Evolutionary conservation across 2,329 filamentous ascomycete genomes (phyloP).

Genomic region (Aureobasidium sp.): DNA sequence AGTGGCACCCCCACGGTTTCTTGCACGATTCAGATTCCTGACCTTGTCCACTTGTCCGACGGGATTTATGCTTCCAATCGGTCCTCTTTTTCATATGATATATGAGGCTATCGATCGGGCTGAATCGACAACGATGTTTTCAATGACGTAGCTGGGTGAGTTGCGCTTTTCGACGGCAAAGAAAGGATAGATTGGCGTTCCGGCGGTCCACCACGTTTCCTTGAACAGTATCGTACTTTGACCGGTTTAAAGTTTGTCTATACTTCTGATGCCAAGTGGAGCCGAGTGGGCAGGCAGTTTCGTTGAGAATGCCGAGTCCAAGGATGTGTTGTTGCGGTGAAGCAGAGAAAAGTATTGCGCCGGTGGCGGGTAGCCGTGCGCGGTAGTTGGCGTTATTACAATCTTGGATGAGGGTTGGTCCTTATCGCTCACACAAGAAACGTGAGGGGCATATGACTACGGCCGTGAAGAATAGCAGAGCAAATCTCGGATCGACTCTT

Average conservation of each 20-base stretch:
- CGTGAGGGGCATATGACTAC: neutral
- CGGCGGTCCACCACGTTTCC: neutral
- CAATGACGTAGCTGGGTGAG: neutral
- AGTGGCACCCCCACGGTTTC: neutral
- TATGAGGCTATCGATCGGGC: neutral
- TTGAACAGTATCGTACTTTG: too few species aligned
- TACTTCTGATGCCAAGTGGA: neutral
- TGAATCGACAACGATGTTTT: neutral
- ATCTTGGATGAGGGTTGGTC: too few species aligned
- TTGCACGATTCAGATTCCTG: neutral
- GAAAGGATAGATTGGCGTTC: neutral
- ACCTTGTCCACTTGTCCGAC: neutral
- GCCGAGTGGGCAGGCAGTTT: neutral
- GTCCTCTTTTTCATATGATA: neutral
- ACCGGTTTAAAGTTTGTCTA: neutral
- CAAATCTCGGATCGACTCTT: neutral
- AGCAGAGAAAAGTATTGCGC: neutral
- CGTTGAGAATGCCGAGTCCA: conserved; percentile 1
- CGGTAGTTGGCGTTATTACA: neutral
- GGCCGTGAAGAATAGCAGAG: neutral
- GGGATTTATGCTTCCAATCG: neutral
- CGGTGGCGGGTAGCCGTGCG: neutral
- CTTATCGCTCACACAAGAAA: neutral
- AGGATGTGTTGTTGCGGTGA: neutral
- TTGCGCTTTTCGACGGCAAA: conserved; percentile 2